A percentile compares a stretch with the other conserved stretches of the same genome.
Conservation (phyloP, 257 asterid genomes). For the Catharanthus roseus region DNA sequence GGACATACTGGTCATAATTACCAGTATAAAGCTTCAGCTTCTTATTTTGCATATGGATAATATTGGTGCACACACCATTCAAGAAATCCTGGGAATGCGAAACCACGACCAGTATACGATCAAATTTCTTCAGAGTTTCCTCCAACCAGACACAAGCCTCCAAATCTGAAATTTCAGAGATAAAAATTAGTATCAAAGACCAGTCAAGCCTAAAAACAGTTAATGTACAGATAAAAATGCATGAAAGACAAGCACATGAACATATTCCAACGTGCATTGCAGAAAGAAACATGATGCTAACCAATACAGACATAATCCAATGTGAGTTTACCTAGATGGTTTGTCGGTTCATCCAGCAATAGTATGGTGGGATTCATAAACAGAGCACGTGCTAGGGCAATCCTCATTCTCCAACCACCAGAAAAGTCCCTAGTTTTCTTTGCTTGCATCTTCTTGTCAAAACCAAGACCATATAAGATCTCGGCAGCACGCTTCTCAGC, state of each 20-base stretch:
- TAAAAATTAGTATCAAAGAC: background rate
- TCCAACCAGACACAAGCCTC: conserved; percentile 99
- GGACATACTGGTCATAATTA: conserved; percentile 84
- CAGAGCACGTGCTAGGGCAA: conserved; percentile 92
- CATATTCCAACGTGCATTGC: background rate
- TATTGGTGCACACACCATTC: conserved; percentile 95
- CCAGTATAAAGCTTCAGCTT: conserved; percentile 77
- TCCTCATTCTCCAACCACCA: conserved; percentile 99
- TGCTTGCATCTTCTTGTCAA: conserved; percentile 79
- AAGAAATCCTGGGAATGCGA: conserved; percentile 98
- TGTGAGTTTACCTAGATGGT: conserved; percentile 76
- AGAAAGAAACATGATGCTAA: background rate
- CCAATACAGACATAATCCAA: background rate
- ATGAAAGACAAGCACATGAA: background rate
- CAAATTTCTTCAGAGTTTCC: conserved; percentile 82
- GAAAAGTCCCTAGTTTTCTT: conserved; percentile 93
- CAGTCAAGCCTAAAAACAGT: background rate
- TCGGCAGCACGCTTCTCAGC: conserved; percentile 99
- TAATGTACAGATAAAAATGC: background rate
- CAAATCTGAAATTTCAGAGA: conserved; percentile 44
- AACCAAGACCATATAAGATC: conserved; percentile 89
- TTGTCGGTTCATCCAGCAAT: conserved; percentile 95
- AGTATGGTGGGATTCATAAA: conserved; percentile 94
- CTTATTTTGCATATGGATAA: conserved; percentile 93
- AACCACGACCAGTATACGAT: conserved; percentile 85